A percentile compares a stretch with the other conserved stretches of the same genome.
Conservation (phyloP, 768 basidiomycete genomes). For the Trametes punicea region DNA sequence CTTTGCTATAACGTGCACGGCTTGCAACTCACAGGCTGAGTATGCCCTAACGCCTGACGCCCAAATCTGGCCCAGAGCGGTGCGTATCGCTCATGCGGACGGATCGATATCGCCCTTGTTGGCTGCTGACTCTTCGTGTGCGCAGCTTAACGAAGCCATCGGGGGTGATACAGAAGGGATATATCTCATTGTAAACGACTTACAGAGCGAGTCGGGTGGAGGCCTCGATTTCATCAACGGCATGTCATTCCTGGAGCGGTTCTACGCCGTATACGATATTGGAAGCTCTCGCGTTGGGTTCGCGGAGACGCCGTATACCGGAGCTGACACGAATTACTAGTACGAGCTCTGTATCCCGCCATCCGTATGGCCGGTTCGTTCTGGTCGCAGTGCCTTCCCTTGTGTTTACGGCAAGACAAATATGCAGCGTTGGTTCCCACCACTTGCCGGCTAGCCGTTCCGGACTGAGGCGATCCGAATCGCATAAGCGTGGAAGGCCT, state of each 20-base stretch:
- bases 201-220: slow-evolving; percentile 24
- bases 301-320: slow-evolving; percentile 34
- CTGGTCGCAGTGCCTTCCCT: too few species aligned
- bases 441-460: too few species aligned
- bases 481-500: too few species aligned
- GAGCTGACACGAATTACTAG: slow-evolving; percentile 26
- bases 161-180: slow-evolving; percentile 26
- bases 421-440: too few species aligned
- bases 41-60: slow-evolving; percentile 43
- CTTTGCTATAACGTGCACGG: background rate
- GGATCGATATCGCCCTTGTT: background rate
- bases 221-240: slow-evolving; percentile 40
- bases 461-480: too few species aligned
- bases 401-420: too few species aligned
- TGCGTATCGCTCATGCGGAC: slow-evolving; percentile 13
- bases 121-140: background rate
- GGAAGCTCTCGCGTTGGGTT: slow-evolving; percentile 33
- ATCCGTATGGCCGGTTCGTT: too few species aligned
- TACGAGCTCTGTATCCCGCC: too few species aligned
- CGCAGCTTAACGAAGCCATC: slow-evolving; percentile 29
- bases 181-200: slow-evolving; percentile 33
- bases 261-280: slow-evolving; percentile 36
- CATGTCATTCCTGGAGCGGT: slow-evolving; percentile 35
- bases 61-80: slow-evolving; percentile 39
- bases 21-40: slow-evolving; percentile 16